Percentiles rank a stretch among this genome's conserved stretches.
Evolutionary conservation across 164 flowering plant species (phyloP).

Genomic region (Buxus sempervirens): DNA sequence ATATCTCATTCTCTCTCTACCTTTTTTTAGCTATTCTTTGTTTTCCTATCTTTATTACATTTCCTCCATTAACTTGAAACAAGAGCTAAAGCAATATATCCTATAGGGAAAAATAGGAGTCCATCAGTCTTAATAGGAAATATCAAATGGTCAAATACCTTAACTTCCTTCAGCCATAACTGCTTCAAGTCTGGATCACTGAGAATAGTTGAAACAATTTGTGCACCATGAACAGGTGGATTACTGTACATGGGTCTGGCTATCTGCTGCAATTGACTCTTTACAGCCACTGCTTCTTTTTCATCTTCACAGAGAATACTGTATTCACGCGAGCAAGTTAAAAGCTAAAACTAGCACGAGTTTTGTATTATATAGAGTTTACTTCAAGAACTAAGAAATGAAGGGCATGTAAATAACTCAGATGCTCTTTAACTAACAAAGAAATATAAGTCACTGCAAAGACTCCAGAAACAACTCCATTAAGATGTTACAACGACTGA

Average conservation of each 20-base stretch:
- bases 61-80: too few relatives aligned
- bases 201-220: constrained; percentile 76
- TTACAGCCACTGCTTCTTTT: constrained; percentile 84
- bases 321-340: constrained; percentile 14
- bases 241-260: constrained; percentile 98
- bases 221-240: constrained; percentile 95
- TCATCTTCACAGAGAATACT: constrained; percentile 92
- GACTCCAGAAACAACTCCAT: background rate
- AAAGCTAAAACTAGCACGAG: background rate
- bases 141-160: constrained; percentile 40
- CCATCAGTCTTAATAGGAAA: background rate
- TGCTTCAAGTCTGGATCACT: constrained; percentile 73
- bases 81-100: background rate
- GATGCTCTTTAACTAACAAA: background rate
- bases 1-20: too few relatives aligned
- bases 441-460: background rate
- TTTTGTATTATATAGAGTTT: background rate
- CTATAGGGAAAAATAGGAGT: background rate
- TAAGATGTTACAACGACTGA: background rate
- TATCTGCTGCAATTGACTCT: constrained; percentile 92
- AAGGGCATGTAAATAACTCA: background rate
- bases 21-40: too few relatives aligned
- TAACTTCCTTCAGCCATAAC: constrained; percentile 91
- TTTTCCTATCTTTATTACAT: too few relatives aligned
- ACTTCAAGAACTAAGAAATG: background rate